A percentile compares a stretch with the other conserved stretches of the same genome.
phyloP scores from a whole-genome alignment of 805 yeast genomes.

The Teunomyces barrocoloradensis region DNA sequence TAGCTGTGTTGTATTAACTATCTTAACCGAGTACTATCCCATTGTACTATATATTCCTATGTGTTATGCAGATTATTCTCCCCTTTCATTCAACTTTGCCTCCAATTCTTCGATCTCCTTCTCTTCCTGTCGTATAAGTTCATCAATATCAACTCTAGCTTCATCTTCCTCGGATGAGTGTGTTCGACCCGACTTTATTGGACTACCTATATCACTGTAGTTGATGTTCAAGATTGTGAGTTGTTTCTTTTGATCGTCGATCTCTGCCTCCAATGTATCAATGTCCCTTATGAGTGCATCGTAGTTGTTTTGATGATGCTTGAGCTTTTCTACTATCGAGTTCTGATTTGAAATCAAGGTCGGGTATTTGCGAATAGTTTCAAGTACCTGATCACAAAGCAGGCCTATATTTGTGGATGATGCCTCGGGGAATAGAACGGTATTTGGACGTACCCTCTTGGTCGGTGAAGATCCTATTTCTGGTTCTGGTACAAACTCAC shows the following conservation, averaged over 20 bases:
- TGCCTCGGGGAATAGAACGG: background rate
- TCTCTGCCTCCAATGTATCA: conserved; percentile 38
- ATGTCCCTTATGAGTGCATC: conserved; percentile 36
- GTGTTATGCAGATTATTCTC: background rate
- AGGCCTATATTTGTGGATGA: conserved; percentile 33
- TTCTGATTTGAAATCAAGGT: conserved; percentile 21
- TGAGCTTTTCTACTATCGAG: conserved; percentile 24
- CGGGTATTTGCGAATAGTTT: conserved; percentile 23
- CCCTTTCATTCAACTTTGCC: conserved; percentile 25
- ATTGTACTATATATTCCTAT: background rate
- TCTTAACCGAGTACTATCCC: background rate
- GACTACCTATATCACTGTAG: conserved; percentile 18
- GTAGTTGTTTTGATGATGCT: conserved; percentile 40
- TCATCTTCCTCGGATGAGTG: conserved; percentile 8
- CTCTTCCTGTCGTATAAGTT: conserved; percentile 44
- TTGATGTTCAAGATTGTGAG: conserved; percentile 33
- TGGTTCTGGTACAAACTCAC: background rate
- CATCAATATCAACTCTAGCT: conserved; percentile 30
- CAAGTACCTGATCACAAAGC: conserved; percentile 41
- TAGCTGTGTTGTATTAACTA: background rate
- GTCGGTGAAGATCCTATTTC: conserved; percentile 14
- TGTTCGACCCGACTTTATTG: conserved; percentile 9
- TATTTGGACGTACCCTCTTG: conserved; percentile 4
- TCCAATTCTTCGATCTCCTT: conserved; percentile 45
- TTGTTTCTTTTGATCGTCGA: conserved; percentile 44